Conservation (phyloP, 495 filamentous ascomycete species). For the Aspergillus hancockii region DNA sequence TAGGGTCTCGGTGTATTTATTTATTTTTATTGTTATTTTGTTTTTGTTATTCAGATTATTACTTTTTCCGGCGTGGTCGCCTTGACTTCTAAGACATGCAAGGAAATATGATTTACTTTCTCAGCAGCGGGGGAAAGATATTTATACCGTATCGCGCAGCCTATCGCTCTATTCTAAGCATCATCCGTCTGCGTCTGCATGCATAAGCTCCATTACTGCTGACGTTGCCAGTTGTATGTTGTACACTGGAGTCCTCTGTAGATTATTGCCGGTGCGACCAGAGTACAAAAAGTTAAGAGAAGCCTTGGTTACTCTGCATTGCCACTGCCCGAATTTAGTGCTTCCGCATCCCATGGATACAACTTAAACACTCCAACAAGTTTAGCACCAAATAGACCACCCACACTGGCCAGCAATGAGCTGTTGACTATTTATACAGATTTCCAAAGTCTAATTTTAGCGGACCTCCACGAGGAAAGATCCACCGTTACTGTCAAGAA, state of each 20-base stretch:
- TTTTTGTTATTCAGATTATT: conserved; percentile 13
- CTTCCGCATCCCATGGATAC: neutral
- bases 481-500: neutral
- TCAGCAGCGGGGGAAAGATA: neutral
- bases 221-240: neutral
- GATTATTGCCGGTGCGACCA: neutral
- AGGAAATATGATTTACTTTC: neutral
- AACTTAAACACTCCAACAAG: neutral
- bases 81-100: neutral
- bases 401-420: neutral
- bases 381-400: neutral
- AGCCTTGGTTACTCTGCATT: neutral
- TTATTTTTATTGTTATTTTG: conserved; percentile 4
- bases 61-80: neutral
- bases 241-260: too few relatives aligned
- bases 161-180: neutral
- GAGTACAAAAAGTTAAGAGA: neutral
- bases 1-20: conserved; percentile 4
- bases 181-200: neutral
- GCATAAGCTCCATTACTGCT: neutral
- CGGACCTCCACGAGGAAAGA: neutral
- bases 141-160: neutral
- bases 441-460: neutral
- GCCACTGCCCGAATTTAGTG: conserved; percentile 3
- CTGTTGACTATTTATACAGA: neutral